phyloP scores from a whole-genome alignment of 1,284 basidiomycete genomes.

The Porogramme epimiltina region DNA sequence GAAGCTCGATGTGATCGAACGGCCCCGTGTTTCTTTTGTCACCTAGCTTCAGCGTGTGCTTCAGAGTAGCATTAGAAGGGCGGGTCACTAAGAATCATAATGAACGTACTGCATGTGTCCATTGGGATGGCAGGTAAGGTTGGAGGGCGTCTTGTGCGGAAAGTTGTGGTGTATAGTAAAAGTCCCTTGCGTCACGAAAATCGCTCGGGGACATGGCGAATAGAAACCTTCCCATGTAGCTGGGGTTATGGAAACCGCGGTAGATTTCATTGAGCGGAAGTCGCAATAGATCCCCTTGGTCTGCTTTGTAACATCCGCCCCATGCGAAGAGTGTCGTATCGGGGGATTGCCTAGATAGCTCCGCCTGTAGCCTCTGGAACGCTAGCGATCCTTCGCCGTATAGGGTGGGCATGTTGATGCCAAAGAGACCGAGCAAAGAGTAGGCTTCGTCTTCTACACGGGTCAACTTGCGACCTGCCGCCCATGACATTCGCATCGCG shows the following conservation, averaged over 20 bases:
- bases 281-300: not conserved
- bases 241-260: not conserved
- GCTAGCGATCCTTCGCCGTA: constrained; percentile 1
- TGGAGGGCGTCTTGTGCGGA: not conserved
- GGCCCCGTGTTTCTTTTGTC: not conserved
- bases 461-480: not conserved
- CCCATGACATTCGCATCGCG: not conserved
- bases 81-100: not conserved
- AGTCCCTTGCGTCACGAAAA: not conserved
- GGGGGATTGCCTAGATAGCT: not conserved
- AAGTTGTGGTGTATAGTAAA: not conserved
- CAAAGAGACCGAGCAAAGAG: not conserved
- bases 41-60: not conserved
- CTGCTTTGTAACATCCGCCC: not conserved
- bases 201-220: not conserved
- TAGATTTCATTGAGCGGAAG: not conserved
- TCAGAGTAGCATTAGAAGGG: no score
- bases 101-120: not conserved
- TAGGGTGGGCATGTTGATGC: not conserved
- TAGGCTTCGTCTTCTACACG: not conserved
- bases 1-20: not conserved
- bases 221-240: not conserved
- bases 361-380: not conserved
- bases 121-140: not conserved
- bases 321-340: not conserved